These are phyloP conservation scores for Bothriochloa decipiens DNA, from an alignment of 176 grass and related monocot species.

Conservation along the genomic window DNA sequence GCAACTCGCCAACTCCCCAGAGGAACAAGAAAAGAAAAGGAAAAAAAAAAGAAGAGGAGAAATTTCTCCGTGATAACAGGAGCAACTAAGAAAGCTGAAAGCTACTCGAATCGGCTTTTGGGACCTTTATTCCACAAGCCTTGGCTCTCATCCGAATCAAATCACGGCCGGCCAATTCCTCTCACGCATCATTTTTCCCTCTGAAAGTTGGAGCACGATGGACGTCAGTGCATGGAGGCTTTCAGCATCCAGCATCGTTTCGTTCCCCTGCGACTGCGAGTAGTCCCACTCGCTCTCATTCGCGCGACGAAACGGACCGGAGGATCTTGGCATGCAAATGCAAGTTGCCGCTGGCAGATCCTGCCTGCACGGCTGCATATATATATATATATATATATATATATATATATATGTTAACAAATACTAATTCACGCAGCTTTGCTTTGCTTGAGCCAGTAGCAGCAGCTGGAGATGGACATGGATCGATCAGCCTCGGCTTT, in stretches of 20 bases:
- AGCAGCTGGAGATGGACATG: not conserved
- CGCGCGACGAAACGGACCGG: not conserved
- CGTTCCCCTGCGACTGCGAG: not conserved
- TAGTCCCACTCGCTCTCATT: not conserved
- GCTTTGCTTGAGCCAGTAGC: not conserved
- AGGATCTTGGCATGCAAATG: not conserved
- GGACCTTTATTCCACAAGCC: not conserved
- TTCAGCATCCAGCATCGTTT: not conserved
- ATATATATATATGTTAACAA: no score
- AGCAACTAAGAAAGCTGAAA: no score
- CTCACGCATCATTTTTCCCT: constrained; percentile 11
- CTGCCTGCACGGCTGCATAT: not conserved
- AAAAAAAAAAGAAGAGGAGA: no score
- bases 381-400: no score
- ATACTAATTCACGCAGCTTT: not conserved
- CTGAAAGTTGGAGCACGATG: not conserved
- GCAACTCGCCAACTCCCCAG: not conserved
- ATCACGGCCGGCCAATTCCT: not conserved
- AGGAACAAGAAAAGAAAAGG: not conserved
- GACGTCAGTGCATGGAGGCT: not conserved
- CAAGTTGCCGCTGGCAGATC: not conserved
- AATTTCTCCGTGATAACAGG: not conserved
- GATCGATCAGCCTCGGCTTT: constrained; percentile 10
- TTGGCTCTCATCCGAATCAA: not conserved
- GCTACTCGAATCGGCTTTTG: no score